Conservation (phyloP, 805 yeast species). For the Hyphopichia homilentoma region DNA sequence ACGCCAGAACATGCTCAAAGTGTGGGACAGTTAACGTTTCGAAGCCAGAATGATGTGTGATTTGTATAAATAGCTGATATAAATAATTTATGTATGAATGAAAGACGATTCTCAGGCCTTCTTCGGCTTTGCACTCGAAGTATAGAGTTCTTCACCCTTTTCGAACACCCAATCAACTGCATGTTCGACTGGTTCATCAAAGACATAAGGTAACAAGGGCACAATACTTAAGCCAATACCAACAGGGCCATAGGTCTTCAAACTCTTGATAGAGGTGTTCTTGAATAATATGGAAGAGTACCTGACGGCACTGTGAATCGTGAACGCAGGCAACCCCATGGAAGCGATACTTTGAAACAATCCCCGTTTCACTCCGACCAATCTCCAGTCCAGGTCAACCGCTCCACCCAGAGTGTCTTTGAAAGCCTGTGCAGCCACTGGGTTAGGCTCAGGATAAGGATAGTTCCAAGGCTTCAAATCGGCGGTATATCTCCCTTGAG, state of each 20-base stretch:
- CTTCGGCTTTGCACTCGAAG: not conserved
- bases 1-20: slow-evolving; percentile 64
- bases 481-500: slow-evolving; percentile 59
- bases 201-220: slow-evolving; percentile 71
- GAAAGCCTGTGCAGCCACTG: slow-evolving; percentile 34
- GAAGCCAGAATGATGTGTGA: slow-evolving; percentile 40
- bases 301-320: slow-evolving; percentile 73
- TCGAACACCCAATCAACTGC: slow-evolving; percentile 62
- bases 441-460: slow-evolving; percentile 39
- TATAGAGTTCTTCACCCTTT: slow-evolving; percentile 37
- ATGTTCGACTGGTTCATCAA: slow-evolving; percentile 79
- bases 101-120: not conserved
- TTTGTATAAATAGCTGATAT: not conserved
- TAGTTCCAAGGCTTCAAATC: slow-evolving; percentile 69
- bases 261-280: slow-evolving; percentile 42
- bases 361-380: slow-evolving; percentile 66
- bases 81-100: not conserved
- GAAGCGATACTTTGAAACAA: slow-evolving; percentile 77
- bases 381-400: slow-evolving; percentile 60
- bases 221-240: slow-evolving; percentile 74
- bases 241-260: slow-evolving; percentile 72
- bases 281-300: slow-evolving; percentile 64
- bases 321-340: slow-evolving; percentile 84
- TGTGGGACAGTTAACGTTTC: slow-evolving; percentile 75
- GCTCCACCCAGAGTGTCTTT: slow-evolving; percentile 15